Evolutionary conservation across 176 grass and related monocot species (phyloP).

Genomic region (Oryza meridionalis): DNA sequence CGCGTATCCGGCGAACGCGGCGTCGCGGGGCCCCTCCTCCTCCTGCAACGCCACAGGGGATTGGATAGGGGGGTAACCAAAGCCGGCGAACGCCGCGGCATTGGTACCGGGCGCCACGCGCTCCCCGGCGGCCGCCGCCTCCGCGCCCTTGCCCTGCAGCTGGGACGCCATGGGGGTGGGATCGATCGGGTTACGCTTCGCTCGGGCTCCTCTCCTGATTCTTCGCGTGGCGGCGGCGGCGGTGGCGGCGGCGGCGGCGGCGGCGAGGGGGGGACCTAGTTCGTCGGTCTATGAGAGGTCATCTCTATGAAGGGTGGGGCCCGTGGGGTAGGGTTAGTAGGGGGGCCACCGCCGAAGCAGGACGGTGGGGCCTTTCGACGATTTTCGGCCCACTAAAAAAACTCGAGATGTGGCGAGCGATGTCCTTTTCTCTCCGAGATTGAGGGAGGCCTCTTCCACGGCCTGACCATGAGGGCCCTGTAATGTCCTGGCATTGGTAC

Average conservation of each 20-base stretch:
- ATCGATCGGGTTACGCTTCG: constrained; percentile 17
- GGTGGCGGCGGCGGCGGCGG: not conserved
- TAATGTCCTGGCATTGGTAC: too few relatives aligned
- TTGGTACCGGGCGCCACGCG: not conserved
- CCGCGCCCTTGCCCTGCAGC: constrained; percentile 34
- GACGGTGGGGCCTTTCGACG: not conserved
- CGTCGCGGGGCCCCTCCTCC: too few relatives aligned
- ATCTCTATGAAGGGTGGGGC: constrained; percentile 35
- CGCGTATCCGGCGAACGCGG: not conserved
- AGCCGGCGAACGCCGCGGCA: constrained; percentile 3
- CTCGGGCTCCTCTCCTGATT: not conserved
- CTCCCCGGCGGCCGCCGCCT: constrained; percentile 25
- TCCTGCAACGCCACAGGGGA: too few relatives aligned
- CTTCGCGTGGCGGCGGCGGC: constrained; percentile 18
- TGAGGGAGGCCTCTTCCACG: not conserved
- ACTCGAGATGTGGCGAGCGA: not conserved
- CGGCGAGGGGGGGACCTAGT: not conserved
- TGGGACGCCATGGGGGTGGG: constrained; percentile 44
- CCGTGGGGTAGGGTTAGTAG: constrained; percentile 23
- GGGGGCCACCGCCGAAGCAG: constrained; percentile 27
- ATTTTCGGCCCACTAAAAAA: constrained; percentile 37
- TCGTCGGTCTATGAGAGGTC: not conserved
- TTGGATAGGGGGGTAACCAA: not conserved
- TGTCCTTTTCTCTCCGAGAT: not conserved
- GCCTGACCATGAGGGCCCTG: too few relatives aligned